phyloP scores from a whole-genome alignment of 2,329 filamentous ascomycete species.

The Fusarium azukiicola region DNA sequence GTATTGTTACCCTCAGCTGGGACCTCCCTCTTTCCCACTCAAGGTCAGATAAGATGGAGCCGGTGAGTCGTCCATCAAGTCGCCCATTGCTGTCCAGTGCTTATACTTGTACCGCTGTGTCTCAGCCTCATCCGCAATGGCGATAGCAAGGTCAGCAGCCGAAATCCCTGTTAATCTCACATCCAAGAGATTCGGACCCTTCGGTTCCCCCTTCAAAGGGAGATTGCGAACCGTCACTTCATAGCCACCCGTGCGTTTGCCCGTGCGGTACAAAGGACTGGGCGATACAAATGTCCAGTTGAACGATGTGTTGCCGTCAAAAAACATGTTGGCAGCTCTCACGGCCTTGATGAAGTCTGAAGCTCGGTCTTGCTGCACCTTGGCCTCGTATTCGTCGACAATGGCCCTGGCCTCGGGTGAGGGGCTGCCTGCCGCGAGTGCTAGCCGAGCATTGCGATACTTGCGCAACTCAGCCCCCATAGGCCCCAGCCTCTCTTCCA shows the following conservation, averaged over 20 bases:
- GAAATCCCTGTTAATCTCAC: constrained; percentile 26
- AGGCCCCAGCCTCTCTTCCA: constrained; percentile 32
- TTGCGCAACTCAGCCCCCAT: constrained; percentile 6
- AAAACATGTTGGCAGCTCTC: constrained; percentile 29
- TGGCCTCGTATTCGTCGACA: constrained; percentile 17
- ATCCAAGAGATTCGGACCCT: not conserved
- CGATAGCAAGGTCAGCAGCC: constrained; percentile 35
- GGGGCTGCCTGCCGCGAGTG: not conserved
- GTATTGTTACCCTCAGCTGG: too few relatives aligned
- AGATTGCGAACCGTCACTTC: constrained; percentile 15
- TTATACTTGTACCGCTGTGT: not conserved
- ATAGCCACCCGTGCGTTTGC: constrained; percentile 28
- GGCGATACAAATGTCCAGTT: constrained; percentile 36
- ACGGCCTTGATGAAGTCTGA: constrained; percentile 26
- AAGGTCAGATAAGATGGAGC: not conserved
- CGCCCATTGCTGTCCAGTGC: constrained; percentile 18
- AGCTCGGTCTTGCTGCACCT: not conserved
- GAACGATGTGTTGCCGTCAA: constrained; percentile 34
- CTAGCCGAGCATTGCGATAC: constrained; percentile 19
- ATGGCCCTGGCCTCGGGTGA: not conserved
- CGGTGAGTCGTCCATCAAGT: constrained; percentile 15
- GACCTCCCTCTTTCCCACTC: too few relatives aligned
- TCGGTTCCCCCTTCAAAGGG: constrained; percentile 19
- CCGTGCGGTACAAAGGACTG: constrained; percentile 28
- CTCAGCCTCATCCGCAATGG: constrained; percentile 40